Evolutionary conservation across 306 rosid species (phyloP), one percentile per base, ranked within the genome.

Genomic region (Senna tora): DNA sequence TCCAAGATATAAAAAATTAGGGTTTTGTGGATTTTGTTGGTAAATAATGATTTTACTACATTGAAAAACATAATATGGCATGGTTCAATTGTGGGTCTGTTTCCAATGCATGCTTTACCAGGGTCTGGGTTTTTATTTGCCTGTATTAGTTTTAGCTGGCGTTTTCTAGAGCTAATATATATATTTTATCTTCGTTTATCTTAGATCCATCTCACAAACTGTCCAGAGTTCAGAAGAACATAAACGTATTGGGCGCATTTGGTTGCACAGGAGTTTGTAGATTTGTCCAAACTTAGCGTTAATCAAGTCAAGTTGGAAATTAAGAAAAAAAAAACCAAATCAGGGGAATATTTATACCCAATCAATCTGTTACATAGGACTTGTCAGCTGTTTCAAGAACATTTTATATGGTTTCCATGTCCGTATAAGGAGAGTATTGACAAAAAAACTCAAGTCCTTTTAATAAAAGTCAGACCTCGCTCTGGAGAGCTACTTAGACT

Each of bases 401-500:
- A 49, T 46, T 60, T 47, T 59, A 50, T 55, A 49, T 49, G 78
- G 68, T 67, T 75, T 55, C 70, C 67, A 66, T 73, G 67, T 67
- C 32, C 69, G 51, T 76, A 63, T 75, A 75, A 43, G 75, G 6
- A 55, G 57, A 69, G 82, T 76, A 69, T 66, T 75, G 74, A 66
- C 60, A 62, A 69, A 80, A 80, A 80, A 55, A 6, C 10, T 77
- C 36, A 52, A 41, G 72, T 73, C 20, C 51, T 2, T 34, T 13
- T 56, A 72, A 16, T 47, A 71, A 43, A 38, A 39, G 81, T 82
- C 71, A 80, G 90, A 88, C 67, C 86, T 87, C 91, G 91, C 87
- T 85, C 81, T 86, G 82, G 91, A 89, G 77, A 88, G 89, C 90
- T 89, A 82, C 83, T 54, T 85, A 76, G 91, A 86, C 78, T 88